These are phyloP conservation scores for Rhodotorula mucilaginosa DNA, from an alignment of 1,284 basidiomycete species.

Conservation along the genomic window DNA sequence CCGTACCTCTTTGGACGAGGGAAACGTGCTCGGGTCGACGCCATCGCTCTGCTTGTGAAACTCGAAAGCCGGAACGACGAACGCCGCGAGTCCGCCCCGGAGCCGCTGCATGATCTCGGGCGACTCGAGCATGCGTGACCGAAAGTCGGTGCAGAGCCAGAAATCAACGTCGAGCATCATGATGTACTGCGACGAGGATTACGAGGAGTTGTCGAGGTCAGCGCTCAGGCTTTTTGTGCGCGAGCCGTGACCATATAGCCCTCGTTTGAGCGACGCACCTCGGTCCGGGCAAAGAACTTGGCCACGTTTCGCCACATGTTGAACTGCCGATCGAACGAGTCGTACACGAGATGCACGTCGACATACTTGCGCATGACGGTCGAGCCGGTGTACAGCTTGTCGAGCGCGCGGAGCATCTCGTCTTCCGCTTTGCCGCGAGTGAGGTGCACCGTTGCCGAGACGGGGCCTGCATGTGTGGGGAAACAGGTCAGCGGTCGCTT, in stretches of 20 bases:
- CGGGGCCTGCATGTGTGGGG: constrained; percentile 59
- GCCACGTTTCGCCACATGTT: constrained; percentile 83
- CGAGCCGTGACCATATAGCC: neutral
- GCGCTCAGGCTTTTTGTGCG: neutral
- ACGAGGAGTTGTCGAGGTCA: neutral
- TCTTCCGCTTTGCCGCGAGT: constrained; percentile 48
- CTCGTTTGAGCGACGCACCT: constrained; percentile 42
- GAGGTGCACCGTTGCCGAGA: constrained; percentile 76
- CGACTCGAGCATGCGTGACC: constrained; percentile 55
- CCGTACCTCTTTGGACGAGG: constrained; percentile 62
- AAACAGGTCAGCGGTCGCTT: neutral
- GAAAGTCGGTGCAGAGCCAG: constrained; percentile 73
- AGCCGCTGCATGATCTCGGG: constrained; percentile 51
- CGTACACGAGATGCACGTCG: constrained; percentile 82
- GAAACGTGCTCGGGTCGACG: constrained; percentile 60
- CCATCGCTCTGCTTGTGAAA: constrained; percentile 64
- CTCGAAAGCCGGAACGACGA: constrained; percentile 78
- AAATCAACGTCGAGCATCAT: constrained; percentile 89
- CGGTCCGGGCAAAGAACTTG: constrained; percentile 71
- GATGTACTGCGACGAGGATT: constrained; percentile 53
- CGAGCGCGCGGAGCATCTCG: constrained; percentile 60
- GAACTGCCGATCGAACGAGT: constrained; percentile 74
- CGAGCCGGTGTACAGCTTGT: constrained; percentile 63
- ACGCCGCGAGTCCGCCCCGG: constrained; percentile 59
- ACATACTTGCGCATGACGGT: constrained; percentile 65